These are phyloP conservation scores for Fusarium anthophilum DNA, from an alignment of 2,329 filamentous ascomycete genomes.

Conservation along the genomic window DNA sequence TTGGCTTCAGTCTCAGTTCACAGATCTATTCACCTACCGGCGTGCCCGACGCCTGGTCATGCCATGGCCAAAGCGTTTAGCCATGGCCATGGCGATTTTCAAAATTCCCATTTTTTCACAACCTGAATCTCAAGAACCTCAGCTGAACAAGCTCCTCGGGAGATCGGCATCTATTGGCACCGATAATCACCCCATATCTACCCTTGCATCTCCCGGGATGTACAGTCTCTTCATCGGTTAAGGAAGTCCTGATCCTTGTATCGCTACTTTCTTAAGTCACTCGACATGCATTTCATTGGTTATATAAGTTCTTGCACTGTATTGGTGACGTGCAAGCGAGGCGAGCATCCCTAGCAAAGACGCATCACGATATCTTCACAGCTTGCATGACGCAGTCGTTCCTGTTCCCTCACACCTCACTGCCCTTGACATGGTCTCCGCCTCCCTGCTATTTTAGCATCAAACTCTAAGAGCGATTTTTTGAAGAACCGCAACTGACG, in stretches of 20 bases:
- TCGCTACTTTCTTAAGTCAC: neutral
- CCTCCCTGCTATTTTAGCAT: neutral
- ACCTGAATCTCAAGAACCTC: neutral
- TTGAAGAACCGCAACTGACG: conserved; percentile 27
- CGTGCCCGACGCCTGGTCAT: conserved; percentile 1
- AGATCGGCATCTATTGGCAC: neutral
- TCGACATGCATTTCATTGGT: neutral
- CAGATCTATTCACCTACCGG: conserved; percentile 6
- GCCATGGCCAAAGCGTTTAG: neutral
- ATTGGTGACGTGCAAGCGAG: neutral
- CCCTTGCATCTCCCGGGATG: neutral
- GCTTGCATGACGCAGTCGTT: neutral
- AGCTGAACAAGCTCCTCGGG: neutral
- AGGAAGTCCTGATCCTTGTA: neutral
- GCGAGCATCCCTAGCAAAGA: neutral
- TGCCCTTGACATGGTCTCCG: neutral
- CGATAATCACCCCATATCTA: neutral
- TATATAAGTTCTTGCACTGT: neutral
- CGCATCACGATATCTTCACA: neutral
- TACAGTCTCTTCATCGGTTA: neutral
- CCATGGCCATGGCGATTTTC: neutral
- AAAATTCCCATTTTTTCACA: neutral
- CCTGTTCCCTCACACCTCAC: neutral
- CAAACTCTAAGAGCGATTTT: neutral
- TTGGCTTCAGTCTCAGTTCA: neutral